phyloP scores from a whole-genome alignment of 345 rosid species.

The Heritiera littoralis region DNA sequence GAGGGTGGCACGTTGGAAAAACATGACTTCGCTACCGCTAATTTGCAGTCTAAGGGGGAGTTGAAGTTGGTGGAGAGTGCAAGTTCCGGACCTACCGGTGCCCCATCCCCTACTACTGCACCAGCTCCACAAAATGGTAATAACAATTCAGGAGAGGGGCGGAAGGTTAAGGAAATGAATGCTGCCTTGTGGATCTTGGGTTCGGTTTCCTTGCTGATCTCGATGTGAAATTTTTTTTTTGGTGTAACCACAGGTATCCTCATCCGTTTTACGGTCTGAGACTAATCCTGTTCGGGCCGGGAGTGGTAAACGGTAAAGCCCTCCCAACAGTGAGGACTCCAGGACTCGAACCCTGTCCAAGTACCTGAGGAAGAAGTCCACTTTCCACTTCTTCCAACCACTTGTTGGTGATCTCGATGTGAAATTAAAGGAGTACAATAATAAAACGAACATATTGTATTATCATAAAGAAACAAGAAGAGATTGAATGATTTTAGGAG shows the following conservation, averaged over 20 bases:
- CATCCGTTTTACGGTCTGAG: no score
- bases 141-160: not conserved
- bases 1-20: slow-evolving; percentile 26
- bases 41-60: slow-evolving; percentile 30
- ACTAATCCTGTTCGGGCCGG: no score
- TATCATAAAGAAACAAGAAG: no score
- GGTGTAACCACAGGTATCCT: no score
- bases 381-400: no score
- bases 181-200: slow-evolving; percentile 7
- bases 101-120: not conserved
- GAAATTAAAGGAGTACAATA: not conserved
- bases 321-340: no score
- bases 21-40: slow-evolving; percentile 32
- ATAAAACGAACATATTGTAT: not conserved
- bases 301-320: no score
- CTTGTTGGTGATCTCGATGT: no score
- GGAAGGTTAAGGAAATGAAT: not conserved
- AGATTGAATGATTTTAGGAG: not conserved
- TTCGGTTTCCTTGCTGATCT: not conserved
- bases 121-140: not conserved
- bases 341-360: no score
- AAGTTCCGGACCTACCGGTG: not conserved
- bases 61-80: slow-evolving; percentile 32
- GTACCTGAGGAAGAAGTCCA: no score
- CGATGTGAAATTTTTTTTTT: not conserved